Evolutionary conservation across 2,329 filamentous ascomycete species (phyloP), one percentile per base, ranked within the genome.

Genomic region (Leptographium lundbergii): DNA sequence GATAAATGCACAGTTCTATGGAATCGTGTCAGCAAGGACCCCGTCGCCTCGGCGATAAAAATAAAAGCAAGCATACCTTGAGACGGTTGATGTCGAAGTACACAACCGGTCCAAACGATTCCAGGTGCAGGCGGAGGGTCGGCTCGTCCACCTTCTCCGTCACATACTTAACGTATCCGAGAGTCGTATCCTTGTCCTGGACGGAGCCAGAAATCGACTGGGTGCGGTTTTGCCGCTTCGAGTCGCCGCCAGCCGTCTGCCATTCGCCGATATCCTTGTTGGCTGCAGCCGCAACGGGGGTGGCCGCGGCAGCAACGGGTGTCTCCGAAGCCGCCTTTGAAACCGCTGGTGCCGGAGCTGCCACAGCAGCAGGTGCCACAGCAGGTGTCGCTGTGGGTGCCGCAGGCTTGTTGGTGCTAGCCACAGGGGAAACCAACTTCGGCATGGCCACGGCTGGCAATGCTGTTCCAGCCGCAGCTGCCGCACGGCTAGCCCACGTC

Each of bases 141-240:
- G 84, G 81, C 17, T 85, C 81, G 69, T 89, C 82, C 57, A 99
- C 86, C 74, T 91, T 91, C 39, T 95, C 91, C 56, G 86, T 92
- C 56, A 97, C 92, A 67, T 92, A 95, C 79, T 96, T 96, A 73
- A 99, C 90, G 73, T 96, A 97, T 24, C 88, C 94, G 65, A 91
- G 82, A 58, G 86, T 86, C 62, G 83, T 83, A 63, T 92, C 87
- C 68, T 89, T 87, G 68, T 91, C 88, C 54, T 75, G 70, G n/a
- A 75, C 72, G 29, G 78, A 72, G 56, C 77, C 77, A 59, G 83
- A 77, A 66, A 83, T 78, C 58, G 85, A 82, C 72, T 88, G 86
- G 57, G 81, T 82, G 63, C 89, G 84, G 67, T 85, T 86, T 71
- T 94, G 89, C 69, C 89, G 86, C 79, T 94, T 94, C 66, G 87